These are phyloP conservation scores for Vigna hirtella DNA, from an alignment of 306 rosid species.

Conservation along the genomic window DNA sequence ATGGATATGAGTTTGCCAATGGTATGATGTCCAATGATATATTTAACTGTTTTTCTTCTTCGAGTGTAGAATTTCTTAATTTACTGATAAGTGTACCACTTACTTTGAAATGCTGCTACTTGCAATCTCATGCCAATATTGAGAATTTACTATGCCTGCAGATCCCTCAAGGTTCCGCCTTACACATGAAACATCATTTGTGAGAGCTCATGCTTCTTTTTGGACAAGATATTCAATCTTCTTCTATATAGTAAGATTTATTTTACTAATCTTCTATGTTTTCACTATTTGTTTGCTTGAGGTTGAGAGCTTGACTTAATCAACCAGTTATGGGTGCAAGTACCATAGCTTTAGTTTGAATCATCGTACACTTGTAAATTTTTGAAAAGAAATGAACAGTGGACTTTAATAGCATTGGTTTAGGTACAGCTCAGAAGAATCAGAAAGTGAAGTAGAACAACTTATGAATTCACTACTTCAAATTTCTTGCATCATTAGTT, in stretches of 20 bases:
- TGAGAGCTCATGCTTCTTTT: conserved; percentile 80
- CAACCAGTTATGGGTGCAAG: neutral
- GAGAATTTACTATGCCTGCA: conserved; percentile 39
- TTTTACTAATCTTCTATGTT: conserved; percentile 30
- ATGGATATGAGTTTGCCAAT: conserved; percentile 73
- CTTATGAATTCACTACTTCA: neutral
- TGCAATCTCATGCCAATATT: conserved; percentile 26
- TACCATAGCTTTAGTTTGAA: conserved; percentile 20
- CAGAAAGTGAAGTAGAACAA: neutral
- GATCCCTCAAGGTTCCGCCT: conserved; percentile 93
- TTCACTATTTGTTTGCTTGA: conserved; percentile 28
- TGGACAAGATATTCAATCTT: conserved; percentile 76
- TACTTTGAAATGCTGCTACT: conserved; percentile 17
- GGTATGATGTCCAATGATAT: conserved; percentile 57
- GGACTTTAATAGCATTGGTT: neutral
- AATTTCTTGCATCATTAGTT: neutral
- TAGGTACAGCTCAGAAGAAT: neutral
- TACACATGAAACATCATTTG: conserved; percentile 94
- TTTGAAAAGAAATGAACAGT: neutral
- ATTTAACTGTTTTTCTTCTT: conserved; percentile 15
- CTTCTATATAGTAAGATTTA: conserved; percentile 82
- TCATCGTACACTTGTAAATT: neutral
- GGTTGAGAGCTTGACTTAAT: neutral
- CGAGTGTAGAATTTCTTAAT: neutral
- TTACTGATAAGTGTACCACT: neutral